These are phyloP conservation scores for Skeletonema potamos DNA, from an alignment of 108 stramenopile genomes.

Conservation along the genomic window DNA sequence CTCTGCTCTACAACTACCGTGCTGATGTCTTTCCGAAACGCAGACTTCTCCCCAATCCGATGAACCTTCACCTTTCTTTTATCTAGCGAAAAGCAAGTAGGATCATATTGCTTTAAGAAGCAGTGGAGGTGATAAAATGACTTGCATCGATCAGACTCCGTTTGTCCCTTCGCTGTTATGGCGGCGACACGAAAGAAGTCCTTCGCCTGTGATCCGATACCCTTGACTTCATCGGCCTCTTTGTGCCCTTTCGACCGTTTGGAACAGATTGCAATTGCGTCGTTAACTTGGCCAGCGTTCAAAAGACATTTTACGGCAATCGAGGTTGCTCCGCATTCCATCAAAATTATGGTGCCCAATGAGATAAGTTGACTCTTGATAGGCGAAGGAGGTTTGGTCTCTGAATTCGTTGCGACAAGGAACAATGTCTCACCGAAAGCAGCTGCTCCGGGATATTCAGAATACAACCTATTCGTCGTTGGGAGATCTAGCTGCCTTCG, in stretches of 20 bases:
- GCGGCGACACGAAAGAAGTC: conserved; percentile 22
- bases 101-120: conserved; percentile 27
- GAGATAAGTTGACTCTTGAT: conserved; percentile 23
- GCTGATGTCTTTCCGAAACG: conserved; percentile 4
- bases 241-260: conserved; percentile 8
- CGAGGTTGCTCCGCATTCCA: conserved; percentile 11
- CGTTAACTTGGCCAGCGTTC: conserved; percentile 9
- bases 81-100: conserved; percentile 13
- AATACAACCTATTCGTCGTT: conserved; percentile 11
- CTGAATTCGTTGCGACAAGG: conserved; percentile 4
- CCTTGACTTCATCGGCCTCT: background rate
- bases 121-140: conserved; percentile 27
- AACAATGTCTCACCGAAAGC: conserved; percentile 24
- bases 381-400: background rate
- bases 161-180: conserved; percentile 4
- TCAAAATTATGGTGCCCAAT: conserved; percentile 22
- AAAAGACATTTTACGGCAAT: conserved; percentile 25
- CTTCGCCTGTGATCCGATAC: conserved; percentile 1
- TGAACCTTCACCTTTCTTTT: conserved; percentile 18
- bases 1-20: conserved; percentile 29
- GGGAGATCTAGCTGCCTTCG: conserved; percentile 26
- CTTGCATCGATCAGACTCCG: conserved; percentile 26
- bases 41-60: conserved; percentile 9
- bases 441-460: conserved; percentile 20
- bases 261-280: conserved; percentile 23